phyloP scores from a whole-genome alignment of 305 asterid species.

The Ilex paraguariensis region DNA sequence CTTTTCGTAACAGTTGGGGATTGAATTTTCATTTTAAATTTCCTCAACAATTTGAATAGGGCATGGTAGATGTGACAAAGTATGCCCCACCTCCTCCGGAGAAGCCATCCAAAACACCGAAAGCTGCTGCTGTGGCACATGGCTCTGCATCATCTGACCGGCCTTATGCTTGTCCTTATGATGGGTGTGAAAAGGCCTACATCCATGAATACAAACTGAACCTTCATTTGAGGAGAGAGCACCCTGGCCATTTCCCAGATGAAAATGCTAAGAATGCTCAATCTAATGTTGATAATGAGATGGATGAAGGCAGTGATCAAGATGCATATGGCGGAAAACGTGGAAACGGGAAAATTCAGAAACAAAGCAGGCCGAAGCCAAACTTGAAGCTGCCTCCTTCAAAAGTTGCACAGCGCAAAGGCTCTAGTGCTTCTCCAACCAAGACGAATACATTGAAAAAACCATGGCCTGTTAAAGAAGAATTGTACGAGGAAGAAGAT shows the following conservation, averaged over 20 bases:
- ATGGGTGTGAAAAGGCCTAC: constrained; percentile 96
- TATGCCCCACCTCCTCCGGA: constrained; percentile 45
- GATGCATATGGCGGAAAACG: constrained; percentile 58
- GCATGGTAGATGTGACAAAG: constrained; percentile 45
- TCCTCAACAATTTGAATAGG: constrained; percentile 31
- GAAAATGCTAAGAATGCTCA: constrained; percentile 55
- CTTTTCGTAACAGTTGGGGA: neutral
- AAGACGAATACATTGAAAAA: constrained; percentile 46
- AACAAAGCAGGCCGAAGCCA: constrained; percentile 70
- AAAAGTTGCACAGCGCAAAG: constrained; percentile 63
- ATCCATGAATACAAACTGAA: constrained; percentile 98
- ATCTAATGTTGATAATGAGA: constrained; percentile 43
- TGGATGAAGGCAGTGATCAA: constrained; percentile 89
- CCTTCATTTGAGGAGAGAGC: constrained; percentile 88
- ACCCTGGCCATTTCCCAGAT: constrained; percentile 88
- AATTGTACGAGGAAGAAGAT: constrained; percentile 68
- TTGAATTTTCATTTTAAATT: neutral
- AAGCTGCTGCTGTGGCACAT: constrained; percentile 44
- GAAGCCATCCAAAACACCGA: constrained; percentile 65
- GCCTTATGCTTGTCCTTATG: constrained; percentile 84
- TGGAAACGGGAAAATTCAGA: constrained; percentile 46
- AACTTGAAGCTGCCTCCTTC: constrained; percentile 66
- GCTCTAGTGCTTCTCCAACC: constrained; percentile 35
- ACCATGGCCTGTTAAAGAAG: constrained; percentile 62
- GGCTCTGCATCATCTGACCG: constrained; percentile 77